Base-by-base conservation (phyloP, 2,329 filamentous ascomycete species). In the Fusarium fracticaudum region DNA sequence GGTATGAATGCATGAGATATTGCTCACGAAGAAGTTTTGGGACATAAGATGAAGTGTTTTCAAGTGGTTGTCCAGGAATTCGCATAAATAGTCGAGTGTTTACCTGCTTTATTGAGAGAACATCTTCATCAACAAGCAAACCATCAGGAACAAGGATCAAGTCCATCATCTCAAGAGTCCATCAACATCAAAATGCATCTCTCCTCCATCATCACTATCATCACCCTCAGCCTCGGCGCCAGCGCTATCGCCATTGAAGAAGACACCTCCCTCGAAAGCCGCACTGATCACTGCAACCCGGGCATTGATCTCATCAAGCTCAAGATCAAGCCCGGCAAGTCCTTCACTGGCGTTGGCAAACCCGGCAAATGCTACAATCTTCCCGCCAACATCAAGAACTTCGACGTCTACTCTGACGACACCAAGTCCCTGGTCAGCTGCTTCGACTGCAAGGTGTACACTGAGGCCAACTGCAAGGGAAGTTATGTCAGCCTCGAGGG, bases 361-460 rank as follows among this genome's bases (percentile, higher is more conserved):
- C 65, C 65, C 0, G 63, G 31, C 1, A 22, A 61, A 4, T 68
- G 65, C 13, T 40, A 67, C 6, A 47, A 24, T 11, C 37, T 68
- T 3, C 65, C 63, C 7, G 22, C 24, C 6, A 68, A 61, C 24
- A 33, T 68, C 53, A 68, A 68, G 37, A 20, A 3, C 41, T 61
- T 61, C 22, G 8, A 54, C 5, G 5, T 24, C 8, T 8, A 37
- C 9, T 61, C 63, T 15, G 35, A 53, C 11, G 13, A 47, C 2
- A 61, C 65, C 14, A 68, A 68, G n/a, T 68, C 63, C 0, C 24
- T 61, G 7, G 29, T 68, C 3, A 24, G 44, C 10, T 68, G 65
- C 18, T 68, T 68, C 24, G 54, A 68, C 12, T 68, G 65, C 24
- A 67, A 41, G 20, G 47, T 68, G 5, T 68, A 41, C 5, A 26